Conservation (phyloP, 176 grass and related monocot genomes). For the Typha latifolia region DNA sequence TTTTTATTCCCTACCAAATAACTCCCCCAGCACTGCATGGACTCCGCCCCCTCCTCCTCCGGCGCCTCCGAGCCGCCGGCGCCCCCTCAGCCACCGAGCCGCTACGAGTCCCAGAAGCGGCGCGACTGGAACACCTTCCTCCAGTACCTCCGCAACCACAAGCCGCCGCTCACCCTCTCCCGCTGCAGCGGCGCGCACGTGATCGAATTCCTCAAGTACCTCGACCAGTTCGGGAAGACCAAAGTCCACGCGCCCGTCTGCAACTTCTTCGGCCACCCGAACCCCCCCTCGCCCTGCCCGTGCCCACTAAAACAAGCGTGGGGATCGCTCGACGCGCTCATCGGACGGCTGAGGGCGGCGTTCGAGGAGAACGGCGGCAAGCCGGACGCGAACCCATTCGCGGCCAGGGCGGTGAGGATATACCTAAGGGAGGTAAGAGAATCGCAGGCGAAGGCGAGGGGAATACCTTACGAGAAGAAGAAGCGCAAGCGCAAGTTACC, state of each 20-base stretch:
- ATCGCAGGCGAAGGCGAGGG: conserved; percentile 41
- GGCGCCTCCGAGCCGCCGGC: not conserved
- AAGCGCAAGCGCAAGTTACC: conserved; percentile 8
- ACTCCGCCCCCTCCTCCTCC: not conserved
- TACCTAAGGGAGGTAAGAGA: conserved; percentile 61
- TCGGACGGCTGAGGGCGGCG: conserved; percentile 47
- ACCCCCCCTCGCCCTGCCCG: conserved; percentile 63
- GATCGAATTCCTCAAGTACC: not conserved
- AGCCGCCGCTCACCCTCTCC: conserved; percentile 3
- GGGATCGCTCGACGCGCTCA: conserved; percentile 81
- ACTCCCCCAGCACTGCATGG: too few species aligned
- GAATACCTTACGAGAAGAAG: conserved; percentile 54
- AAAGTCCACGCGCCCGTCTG: conserved; percentile 40
- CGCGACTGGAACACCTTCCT: conserved; percentile 21
- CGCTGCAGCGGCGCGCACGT: not conserved
- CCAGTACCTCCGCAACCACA: conserved; percentile 16
- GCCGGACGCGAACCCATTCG: conserved; percentile 42
- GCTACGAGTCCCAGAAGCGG: conserved; percentile 24
- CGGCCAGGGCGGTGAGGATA: conserved; percentile 42
- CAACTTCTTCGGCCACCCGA: conserved; percentile 73
- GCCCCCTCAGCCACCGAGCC: not conserved
- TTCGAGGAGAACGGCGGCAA: conserved; percentile 30
- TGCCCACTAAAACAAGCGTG: conserved; percentile 89
- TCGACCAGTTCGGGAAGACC: conserved; percentile 4
- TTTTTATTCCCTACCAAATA: too few species aligned